Evolutionary conservation across 768 basidiomycete species (phyloP), one percentile per base, ranked within the genome.

Genomic region (Phlegmacium glaucopus): DNA sequence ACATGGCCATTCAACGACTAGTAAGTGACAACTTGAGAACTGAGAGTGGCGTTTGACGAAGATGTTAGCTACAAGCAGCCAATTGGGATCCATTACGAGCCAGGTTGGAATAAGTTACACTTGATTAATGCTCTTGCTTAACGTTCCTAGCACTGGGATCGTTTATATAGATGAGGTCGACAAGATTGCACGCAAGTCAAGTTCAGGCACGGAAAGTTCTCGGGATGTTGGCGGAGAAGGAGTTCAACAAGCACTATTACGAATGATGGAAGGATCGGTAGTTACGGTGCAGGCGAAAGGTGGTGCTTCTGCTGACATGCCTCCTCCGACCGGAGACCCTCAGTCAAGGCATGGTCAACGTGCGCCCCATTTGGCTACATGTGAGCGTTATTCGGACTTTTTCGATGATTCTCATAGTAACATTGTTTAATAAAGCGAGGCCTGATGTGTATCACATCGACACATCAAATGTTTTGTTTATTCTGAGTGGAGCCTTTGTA

Each of bases 131-230:
- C 37, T 7, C 45, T 38, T 39, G 30, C 15, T 29, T 43, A 25
- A 53, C 17, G 37, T 26, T 7, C 39, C 40, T n/a, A 94, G 91
- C 60, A 84, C 84, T 62, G 94, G 94, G 6, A 96, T 98, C 51
- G 85, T 97, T 27, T 95, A 95, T 61, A 94, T 98, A 39, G 95
- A 98, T 59, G 95, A 98, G 69, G 74, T 94, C 1, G 95, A 97
- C 70, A 97, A 98, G 70, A 83, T 96, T 49, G 87, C 92, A 11
- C 78, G 82, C 41, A 86, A 80, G 57, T 62, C 73, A 6, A 63
- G 77, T 37, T 67, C 70, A 17, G 85, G 86, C 4, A 71, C 73
- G 25, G 88, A 90, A 54, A 81, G 83, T 4, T 80, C 85, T 5
- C 77, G 88, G 55, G 94, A 97, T 62, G 94, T 98, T 1, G 87